Conservation (phyloP, 176 grass and related monocot species). For the Phoenix dactylifera region DNA sequence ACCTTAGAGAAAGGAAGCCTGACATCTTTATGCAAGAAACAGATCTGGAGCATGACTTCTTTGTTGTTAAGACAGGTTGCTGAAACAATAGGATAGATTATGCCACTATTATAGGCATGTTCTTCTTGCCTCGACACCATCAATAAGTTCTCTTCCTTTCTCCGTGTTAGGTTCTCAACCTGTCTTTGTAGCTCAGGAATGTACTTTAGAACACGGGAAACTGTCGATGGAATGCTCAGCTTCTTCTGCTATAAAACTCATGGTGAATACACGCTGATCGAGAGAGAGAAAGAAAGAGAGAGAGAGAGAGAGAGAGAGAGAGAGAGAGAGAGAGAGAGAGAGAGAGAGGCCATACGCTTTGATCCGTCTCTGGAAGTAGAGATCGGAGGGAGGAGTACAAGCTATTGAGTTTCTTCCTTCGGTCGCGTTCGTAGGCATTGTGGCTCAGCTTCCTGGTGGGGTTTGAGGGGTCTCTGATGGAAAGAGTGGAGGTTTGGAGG, state of each 20-base stretch:
- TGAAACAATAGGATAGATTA: constrained; percentile 31
- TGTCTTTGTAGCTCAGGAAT: constrained; percentile 78
- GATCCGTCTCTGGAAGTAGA: constrained; percentile 56
- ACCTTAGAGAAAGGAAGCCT: constrained; percentile 41
- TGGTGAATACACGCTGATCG: neutral
- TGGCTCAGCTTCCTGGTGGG: constrained; percentile 61
- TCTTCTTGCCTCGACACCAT: constrained; percentile 25
- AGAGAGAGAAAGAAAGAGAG: neutral
- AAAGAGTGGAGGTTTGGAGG: constrained; percentile 19
- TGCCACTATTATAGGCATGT: neutral
- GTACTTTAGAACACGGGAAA: constrained; percentile 66
- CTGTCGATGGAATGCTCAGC: constrained; percentile 61
- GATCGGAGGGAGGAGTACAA: constrained; percentile 65
- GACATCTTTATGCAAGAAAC: constrained; percentile 26
- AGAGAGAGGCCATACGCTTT: constrained; percentile 24
- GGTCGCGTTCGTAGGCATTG: constrained; percentile 88
- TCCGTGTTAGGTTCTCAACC: constrained; percentile 39
- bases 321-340: neutral
- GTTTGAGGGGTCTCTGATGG: constrained; percentile 15
- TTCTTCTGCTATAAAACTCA: constrained; percentile 44
- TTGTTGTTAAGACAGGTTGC: constrained; percentile 41
- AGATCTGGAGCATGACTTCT: constrained; percentile 80
- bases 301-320: neutral
- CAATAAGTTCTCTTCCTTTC: constrained; percentile 43
- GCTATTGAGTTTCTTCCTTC: constrained; percentile 81